Evolutionary conservation across 2,329 filamentous ascomycete species (phyloP).

Genomic region (Coleophoma eucalyptorum): DNA sequence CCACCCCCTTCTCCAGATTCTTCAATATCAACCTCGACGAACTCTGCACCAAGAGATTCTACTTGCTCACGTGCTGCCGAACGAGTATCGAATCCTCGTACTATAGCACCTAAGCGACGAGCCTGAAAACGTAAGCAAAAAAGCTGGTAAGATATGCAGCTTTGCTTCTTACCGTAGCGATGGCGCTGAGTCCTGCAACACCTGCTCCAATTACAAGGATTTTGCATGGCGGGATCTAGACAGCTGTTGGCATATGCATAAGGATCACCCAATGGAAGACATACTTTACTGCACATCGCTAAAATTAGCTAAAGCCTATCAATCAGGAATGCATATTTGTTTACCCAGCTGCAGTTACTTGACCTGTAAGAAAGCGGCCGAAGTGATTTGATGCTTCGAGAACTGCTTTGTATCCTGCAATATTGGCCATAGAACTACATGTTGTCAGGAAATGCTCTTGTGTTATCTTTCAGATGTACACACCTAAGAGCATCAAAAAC

Average conservation of each 20-base stretch:
- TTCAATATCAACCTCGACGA: slow-evolving; percentile 79
- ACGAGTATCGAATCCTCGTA: slow-evolving; percentile 87
- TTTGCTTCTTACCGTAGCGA: slow-evolving; percentile 57
- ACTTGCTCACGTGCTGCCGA: slow-evolving; percentile 86
- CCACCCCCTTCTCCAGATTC: slow-evolving; percentile 83
- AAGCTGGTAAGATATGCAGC: slow-evolving; percentile 1
- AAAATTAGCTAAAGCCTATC: background rate
- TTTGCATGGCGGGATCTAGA: slow-evolving; percentile 81
- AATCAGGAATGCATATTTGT: slow-evolving; percentile 5
- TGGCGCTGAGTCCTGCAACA: slow-evolving; percentile 83
- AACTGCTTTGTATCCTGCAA: slow-evolving; percentile 89
- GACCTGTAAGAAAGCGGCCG: slow-evolving; percentile 82
- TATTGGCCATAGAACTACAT: slow-evolving; percentile 84
- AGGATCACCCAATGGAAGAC: background rate
- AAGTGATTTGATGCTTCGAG: slow-evolving; percentile 87
- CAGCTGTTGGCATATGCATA: slow-evolving; percentile 20
- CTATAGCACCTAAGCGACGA: slow-evolving; percentile 81
- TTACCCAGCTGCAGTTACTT: slow-evolving; percentile 80
- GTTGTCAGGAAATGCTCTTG: slow-evolving; percentile 3
- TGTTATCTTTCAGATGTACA: background rate
- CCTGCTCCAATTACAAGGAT: slow-evolving; percentile 87
- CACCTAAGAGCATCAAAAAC: slow-evolving; percentile 73
- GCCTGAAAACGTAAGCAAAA: slow-evolving; percentile 39
- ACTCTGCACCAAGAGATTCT: slow-evolving; percentile 84
- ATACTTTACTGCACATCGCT: background rate